These are phyloP conservation scores for Suillus variegatus DNA, from an alignment of 768 basidiomycete genomes.

Conservation along the genomic window DNA sequence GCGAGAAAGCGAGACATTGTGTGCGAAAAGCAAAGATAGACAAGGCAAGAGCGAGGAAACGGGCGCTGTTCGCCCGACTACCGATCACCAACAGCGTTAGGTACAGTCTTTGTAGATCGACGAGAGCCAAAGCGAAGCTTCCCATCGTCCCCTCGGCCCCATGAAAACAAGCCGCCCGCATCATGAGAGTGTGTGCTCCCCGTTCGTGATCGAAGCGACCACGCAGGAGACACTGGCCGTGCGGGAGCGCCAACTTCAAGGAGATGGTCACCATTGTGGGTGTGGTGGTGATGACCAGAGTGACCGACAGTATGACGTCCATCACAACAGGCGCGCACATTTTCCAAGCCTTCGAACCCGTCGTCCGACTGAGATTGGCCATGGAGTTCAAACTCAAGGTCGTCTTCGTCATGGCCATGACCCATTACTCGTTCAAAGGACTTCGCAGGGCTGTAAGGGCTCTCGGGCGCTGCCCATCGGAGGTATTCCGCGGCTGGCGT, in stretches of 20 bases:
- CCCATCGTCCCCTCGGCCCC: slow-evolving; percentile 61
- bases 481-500: slow-evolving; percentile 93
- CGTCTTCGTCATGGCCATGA: slow-evolving; percentile 52
- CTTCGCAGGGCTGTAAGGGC: slow-evolving; percentile 72
- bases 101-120: slow-evolving; percentile 49
- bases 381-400: slow-evolving; percentile 83
- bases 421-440: slow-evolving; percentile 59
- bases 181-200: slow-evolving; percentile 76
- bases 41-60: slow-evolving; percentile 4
- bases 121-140: slow-evolving; percentile 77
- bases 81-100: slow-evolving; percentile 27
- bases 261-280: slow-evolving; percentile 48
- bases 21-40: slow-evolving; percentile 3
- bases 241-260: slow-evolving; percentile 44
- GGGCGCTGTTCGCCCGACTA: slow-evolving; percentile 14
- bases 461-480: slow-evolving; percentile 74
- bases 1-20: slow-evolving; percentile 21
- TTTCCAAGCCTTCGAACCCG: slow-evolving; percentile 91
- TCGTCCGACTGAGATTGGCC: slow-evolving; percentile 71
- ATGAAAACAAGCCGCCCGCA: slow-evolving; percentile 68
- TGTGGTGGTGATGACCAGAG: slow-evolving; percentile 56
- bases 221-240: slow-evolving; percentile 77
- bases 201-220: slow-evolving; percentile 81
- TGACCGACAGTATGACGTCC: slow-evolving; percentile 84
- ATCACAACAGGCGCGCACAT: slow-evolving; percentile 91